Conservation (phyloP, 192 early-diverging fungal genomes). For the Coemansia sp. region DNA sequence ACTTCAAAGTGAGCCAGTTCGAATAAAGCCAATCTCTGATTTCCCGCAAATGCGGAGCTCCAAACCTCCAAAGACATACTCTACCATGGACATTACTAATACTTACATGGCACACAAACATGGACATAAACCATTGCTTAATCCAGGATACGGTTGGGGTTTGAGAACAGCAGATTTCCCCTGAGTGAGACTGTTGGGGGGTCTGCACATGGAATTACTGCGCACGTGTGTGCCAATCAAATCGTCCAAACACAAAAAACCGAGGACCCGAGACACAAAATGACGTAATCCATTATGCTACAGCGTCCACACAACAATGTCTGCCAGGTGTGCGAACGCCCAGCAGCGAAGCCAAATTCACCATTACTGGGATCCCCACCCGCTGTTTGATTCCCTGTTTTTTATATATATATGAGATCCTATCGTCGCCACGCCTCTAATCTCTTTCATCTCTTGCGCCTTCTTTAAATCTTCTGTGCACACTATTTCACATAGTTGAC, state of each 20-base stretch:
- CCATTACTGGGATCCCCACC: not conserved
- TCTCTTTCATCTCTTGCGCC: not conserved
- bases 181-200: not conserved
- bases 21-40: constrained; percentile 22
- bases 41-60: constrained; percentile 20
- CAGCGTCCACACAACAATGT: no score
- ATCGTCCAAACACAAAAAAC: not conserved
- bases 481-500: not conserved
- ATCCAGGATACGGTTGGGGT: constrained; percentile 42
- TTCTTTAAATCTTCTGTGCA: not conserved
- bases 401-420: not conserved
- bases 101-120: constrained; percentile 38
- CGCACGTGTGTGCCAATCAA: not conserved
- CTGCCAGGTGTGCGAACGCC: not conserved
- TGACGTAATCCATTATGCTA: not conserved
- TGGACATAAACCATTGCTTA: constrained; percentile 38
- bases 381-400: not conserved
- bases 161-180: not conserved
- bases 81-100: not conserved
- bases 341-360: not conserved
- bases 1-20: constrained; percentile 13
- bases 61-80: constrained; percentile 10
- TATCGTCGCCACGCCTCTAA: not conserved
- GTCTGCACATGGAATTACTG: not conserved
- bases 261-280: not conserved